Base-by-base conservation (phyloP, 441 rosid species). In the Macaranga tanarius region DNA sequence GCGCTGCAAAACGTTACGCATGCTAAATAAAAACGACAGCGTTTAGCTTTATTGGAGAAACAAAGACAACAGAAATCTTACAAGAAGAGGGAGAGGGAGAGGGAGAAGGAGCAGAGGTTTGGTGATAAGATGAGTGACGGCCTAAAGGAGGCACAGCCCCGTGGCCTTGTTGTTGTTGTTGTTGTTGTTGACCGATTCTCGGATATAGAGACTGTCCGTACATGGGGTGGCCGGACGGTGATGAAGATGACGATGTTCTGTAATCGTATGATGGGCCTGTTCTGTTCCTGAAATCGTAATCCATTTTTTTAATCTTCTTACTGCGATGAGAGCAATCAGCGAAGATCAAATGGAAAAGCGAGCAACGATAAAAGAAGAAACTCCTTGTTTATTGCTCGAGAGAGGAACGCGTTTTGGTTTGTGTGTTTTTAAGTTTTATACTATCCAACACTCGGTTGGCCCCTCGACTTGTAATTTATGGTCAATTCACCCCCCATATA, bases 201-300 rank as follows among this genome's bases (percentile, higher is more conserved):
- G 97, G 99, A 71, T 92, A 92, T 58, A 87, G 78, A 16, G 93
- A 26, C 64, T 73, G 78, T 28, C 87, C 89, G 86, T 88, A 84
- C 84, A 83, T 84, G 66, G 88, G 79, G 25, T 77, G 85, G 58
- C 54, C 70, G 7, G 84, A 47, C 42, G 84, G 70, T 1, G 85
- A 62, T 22, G 88, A 54, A 11, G 91, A 79, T 12, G 90, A 67
- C 7, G 88, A 34, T 42, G 86, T 23, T 15, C 93, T 76, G 80
- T 86, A 79, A 10, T 72, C 70, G 77, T 85, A 82, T n/a, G 84
- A 78, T 17, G 87, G 75, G 61, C 73, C 56, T 19, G 56, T 70
- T 77, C 90, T 76, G 80, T 69, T 89, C 79, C 91, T 84, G 83
- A 72, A 87, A 77, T 90, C 97, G 88, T 86, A 89, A 66, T 86